Evolutionary conservation across 148 eudicot species (phyloP), one percentile per base, ranked within the genome.

Genomic region (Beta vulgaris): DNA sequence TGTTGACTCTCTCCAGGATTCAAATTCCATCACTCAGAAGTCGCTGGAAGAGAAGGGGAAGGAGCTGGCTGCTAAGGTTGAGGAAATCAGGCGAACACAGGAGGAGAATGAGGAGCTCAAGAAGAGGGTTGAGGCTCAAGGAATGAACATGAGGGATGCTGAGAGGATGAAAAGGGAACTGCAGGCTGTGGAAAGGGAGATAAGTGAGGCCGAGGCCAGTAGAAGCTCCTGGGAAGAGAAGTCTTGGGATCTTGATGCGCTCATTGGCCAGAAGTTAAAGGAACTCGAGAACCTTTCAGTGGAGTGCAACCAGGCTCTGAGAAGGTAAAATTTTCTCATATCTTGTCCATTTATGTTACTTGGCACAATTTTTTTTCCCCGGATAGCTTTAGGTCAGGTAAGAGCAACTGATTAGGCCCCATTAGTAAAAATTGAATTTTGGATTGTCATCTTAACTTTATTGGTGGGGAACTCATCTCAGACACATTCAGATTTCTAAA

Each of bases 161-260:
- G 99, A 91, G 82, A 89, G 97, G 86, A 96, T 96, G 98, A 92
- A 86, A 84, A 84, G 90, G 72, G 98, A 96, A 80, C 63, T 92
- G 77, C 83, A 77, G 83, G 88, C 89, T 21, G 86, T 89, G 67
- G 98, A 92, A 87, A 86, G 91, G 79, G 97, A 92, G 59, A 91
- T 92, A 53, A 88, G 74, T 75, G 94, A 91, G 59, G 83, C 89
- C 29, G 99, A 96, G 78, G 75, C 80, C 36, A 82, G 84, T 11
- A 82, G 93, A 76, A 92, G 68, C 75, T 81, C 81, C 0, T 89
- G 92, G 97, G 99, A 96, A 85, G 98, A 92, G 81, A 92, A 89
- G 88, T 80, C 80, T 32, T 96, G 97, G 94, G 91, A 87, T 74
- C 86, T 92, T 73, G 90, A 92, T 71, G 68, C 82, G 39, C 74